Conservation (phyloP, 768 basidiomycete species). For the Phlebiopsis flavidoalba region DNA sequence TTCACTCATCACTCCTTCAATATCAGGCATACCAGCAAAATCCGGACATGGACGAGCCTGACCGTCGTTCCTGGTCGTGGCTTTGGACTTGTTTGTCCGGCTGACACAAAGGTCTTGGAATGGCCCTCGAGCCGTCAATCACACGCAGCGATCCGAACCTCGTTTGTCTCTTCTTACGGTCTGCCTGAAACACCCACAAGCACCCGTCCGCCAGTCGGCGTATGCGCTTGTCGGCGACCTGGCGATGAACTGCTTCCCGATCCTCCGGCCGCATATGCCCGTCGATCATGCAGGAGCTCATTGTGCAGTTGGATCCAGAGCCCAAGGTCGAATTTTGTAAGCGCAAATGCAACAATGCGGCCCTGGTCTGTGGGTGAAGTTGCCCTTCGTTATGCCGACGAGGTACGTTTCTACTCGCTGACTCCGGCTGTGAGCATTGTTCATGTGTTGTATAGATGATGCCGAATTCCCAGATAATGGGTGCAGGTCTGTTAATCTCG, state of each 20-base stretch:
- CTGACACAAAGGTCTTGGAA: slow-evolving; percentile 91
- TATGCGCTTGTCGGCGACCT: slow-evolving; percentile 98
- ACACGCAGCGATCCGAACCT: slow-evolving; percentile 67
- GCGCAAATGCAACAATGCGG: slow-evolving; percentile 97
- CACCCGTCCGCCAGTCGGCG: slow-evolving; percentile 91
- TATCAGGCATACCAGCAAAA: slow-evolving; percentile 89
- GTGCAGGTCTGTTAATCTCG: slow-evolving; percentile 82
- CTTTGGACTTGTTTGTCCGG: slow-evolving; percentile 96
- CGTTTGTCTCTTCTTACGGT: slow-evolving; percentile 74
- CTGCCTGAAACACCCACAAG: slow-evolving; percentile 94
- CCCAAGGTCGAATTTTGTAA: slow-evolving; percentile 85
- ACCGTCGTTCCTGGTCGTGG: slow-evolving; percentile 96
- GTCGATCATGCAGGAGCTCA: slow-evolving; percentile 85
- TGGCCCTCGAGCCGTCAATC: slow-evolving; percentile 71
- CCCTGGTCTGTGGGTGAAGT: slow-evolving; percentile 99
- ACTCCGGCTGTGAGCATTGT: background rate
- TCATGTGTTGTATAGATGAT: slow-evolving; percentile 44
- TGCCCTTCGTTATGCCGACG: slow-evolving; percentile 84
- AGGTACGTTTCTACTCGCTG: slow-evolving; percentile 38
- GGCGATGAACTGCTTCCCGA: slow-evolving; percentile 90
- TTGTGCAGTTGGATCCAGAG: slow-evolving; percentile 85
- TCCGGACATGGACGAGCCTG: slow-evolving; percentile 90
- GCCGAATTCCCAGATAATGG: slow-evolving; percentile 89
- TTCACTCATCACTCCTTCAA: slow-evolving; percentile 72
- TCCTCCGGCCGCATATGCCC: slow-evolving; percentile 82